phyloP scores from a whole-genome alignment of 2,329 filamentous ascomycete species.

The Madurella fahalii region DNA sequence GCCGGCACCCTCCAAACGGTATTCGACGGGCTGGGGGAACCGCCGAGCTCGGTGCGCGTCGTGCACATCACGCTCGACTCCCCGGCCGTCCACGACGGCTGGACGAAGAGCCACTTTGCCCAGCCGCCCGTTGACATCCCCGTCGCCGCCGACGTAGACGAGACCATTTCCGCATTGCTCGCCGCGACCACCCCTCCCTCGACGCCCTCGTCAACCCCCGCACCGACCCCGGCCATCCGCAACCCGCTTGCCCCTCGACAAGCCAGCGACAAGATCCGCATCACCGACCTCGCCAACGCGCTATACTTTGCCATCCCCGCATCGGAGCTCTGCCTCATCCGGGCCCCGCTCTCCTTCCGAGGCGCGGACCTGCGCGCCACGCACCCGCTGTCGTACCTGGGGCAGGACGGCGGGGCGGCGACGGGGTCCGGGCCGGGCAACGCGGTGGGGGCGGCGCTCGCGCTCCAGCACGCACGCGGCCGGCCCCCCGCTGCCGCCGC shows the following conservation, averaged over 20 bases:
- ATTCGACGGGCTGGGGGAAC: background rate
- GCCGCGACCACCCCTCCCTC: background rate
- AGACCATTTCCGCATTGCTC: background rate
- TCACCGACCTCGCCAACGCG: background rate
- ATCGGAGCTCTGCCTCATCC: background rate
- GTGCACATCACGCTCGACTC: background rate
- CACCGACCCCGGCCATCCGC: background rate
- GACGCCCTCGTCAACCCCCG: background rate
- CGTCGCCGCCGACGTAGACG: background rate
- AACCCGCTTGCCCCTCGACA: background rate
- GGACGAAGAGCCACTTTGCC: background rate
- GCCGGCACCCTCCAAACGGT: background rate
- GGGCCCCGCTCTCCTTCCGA: background rate
- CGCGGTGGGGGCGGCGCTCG: background rate
- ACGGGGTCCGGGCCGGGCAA: background rate
- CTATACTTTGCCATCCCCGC: background rate
- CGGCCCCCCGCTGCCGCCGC: too few relatives aligned
- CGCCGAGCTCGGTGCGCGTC: background rate
- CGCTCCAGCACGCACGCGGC: background rate
- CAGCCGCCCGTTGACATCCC: background rate
- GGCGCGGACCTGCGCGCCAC: background rate
- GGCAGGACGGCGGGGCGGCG: background rate
- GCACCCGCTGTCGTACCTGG: background rate
- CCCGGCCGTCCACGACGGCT: background rate
- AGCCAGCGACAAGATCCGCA: background rate